phyloP scores from a whole-genome alignment of 2,329 filamentous ascomycete genomes.

The Sclerotiophoma versabilis region DNA sequence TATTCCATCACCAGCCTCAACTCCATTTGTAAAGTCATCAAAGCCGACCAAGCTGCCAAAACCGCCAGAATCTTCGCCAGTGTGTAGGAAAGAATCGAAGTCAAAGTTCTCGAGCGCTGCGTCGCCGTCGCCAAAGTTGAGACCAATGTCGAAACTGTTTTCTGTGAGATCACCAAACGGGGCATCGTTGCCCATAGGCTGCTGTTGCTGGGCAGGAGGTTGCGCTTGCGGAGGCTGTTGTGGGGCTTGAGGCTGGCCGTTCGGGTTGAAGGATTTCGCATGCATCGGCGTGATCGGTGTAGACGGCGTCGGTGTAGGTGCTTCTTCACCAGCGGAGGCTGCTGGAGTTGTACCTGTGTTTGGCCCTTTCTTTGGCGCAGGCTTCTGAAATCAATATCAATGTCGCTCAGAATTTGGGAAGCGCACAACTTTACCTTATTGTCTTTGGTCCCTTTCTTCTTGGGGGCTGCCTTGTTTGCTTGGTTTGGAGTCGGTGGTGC shows the following conservation, averaged over 20 bases:
- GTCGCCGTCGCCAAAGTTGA: slow-evolving; percentile 58
- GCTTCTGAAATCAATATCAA: slow-evolving; percentile 51
- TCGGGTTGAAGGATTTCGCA: slow-evolving; percentile 49
- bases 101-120: slow-evolving; percentile 74
- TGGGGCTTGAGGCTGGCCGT: slow-evolving; percentile 36
- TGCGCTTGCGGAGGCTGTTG: slow-evolving; percentile 41
- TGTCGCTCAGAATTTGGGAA: slow-evolving; percentile 31
- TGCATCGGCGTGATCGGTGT: slow-evolving; percentile 58
- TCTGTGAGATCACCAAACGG: slow-evolving; percentile 53
- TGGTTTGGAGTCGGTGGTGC: slow-evolving; percentile 81
- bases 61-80: slow-evolving; percentile 54
- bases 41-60: slow-evolving; percentile 45
- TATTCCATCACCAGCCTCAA: slow-evolving; percentile 41
- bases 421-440: slow-evolving; percentile 69
- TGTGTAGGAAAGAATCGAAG: slow-evolving; percentile 72
- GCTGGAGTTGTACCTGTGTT: slow-evolving; percentile 52
- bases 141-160: slow-evolving; percentile 51
- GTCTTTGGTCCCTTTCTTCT: slow-evolving; percentile 74
- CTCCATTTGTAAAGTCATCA: slow-evolving; percentile 45
- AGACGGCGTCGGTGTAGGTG: slow-evolving; percentile 57
- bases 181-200: slow-evolving; percentile 45
- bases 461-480: slow-evolving; percentile 74
- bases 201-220: slow-evolving; percentile 41
- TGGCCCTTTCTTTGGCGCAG: slow-evolving; percentile 49
- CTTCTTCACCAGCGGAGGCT: slow-evolving; percentile 53